phyloP scores from a whole-genome alignment of 441 rosid species.

The Bruguiera hainesii region DNA sequence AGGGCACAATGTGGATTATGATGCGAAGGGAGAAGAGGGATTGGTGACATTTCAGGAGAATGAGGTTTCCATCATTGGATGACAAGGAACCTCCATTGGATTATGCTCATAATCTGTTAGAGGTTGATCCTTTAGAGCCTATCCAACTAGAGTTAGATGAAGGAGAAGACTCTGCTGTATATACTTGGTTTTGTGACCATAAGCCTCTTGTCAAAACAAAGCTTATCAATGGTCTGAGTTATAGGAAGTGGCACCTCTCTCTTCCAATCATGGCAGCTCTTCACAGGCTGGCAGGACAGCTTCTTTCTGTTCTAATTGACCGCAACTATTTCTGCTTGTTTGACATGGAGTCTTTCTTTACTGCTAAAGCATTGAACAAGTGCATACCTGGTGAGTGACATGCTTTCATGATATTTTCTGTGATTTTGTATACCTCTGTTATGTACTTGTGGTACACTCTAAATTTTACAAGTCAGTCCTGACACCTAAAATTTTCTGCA shows the following conservation, averaged over 20 bases:
- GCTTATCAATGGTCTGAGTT: slow-evolving; percentile 98
- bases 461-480: neutral
- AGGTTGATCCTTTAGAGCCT: slow-evolving; percentile 97
- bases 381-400: slow-evolving; percentile 79
- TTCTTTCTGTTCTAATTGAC: slow-evolving; percentile 91
- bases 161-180: slow-evolving; percentile 96
- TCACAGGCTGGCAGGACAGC: slow-evolving; percentile 97
- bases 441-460: neutral
- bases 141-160: slow-evolving; percentile 90
- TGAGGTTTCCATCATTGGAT: slow-evolving; percentile 99
- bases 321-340: slow-evolving; percentile 95
- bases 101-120: slow-evolving; percentile 94
- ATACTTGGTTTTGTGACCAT: slow-evolving; percentile 98
- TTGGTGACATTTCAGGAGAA: slow-evolving; percentile 94
- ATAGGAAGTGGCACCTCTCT: slow-evolving; percentile 97
- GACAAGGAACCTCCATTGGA: slow-evolving; percentile 99
- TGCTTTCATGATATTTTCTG: neutral
- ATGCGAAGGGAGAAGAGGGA: slow-evolving; percentile 99
- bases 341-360: slow-evolving; percentile 99
- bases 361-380: slow-evolving; percentile 98
- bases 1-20: slow-evolving; percentile 99
- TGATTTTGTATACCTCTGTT: neutral
- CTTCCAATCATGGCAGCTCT: slow-evolving; percentile 99
- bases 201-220: slow-evolving; percentile 97
- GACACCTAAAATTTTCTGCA: neutral